Base-by-base conservation (phyloP, 2,329 filamentous ascomycete genomes). In the Aspergillus pseudonomiae region DNA sequence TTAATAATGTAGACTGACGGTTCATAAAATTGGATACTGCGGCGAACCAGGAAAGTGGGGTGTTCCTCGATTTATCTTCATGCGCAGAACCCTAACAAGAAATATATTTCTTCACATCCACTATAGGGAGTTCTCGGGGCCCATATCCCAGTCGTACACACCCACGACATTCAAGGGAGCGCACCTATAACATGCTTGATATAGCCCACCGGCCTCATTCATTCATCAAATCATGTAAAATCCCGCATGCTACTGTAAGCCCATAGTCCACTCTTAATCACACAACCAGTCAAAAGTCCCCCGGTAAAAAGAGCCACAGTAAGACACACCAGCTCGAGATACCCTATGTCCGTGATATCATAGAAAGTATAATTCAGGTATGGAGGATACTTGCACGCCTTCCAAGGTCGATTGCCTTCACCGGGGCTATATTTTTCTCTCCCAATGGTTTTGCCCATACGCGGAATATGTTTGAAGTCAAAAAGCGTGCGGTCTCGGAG, bases 391-490 rank as follows among this genome's bases (percentile, higher is more conserved):
- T 45, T 41, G 21, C 30, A 19, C 19, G 24, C 24, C 34, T 62
- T 53, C 52, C 24, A 11, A 61, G 32, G 12, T 6, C 12, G 19
- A n/a, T n/a, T 28, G 6, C 16, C 26, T 30, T 52, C 48, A 26
- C 12, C 10, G 12, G 11, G 24, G 16, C 45, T 11, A n/a, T 48
- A 63, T 26, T 57, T 57, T 19, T 67, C 65, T 41, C 61, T 63
- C 3, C 60, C 59, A 1, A 57, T 63, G 19, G 21, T 59, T 28
- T 62, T 65, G 12, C 60, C 59, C 43, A 59, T 5, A 3, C 60
- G 39, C 10, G 77, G 77, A 0, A 78, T 61, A 57, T 79, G 68
- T 64, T 76, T 77, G 62, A 78, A 78, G 32, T 74, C 71, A 55
- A 79, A 71, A 28, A 71, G 73, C 1, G 72, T 76, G 4, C 68